These are phyloP conservation scores for Cytospora schulzeri DNA, from an alignment of 2,329 filamentous ascomycete genomes.

Conservation along the genomic window DNA sequence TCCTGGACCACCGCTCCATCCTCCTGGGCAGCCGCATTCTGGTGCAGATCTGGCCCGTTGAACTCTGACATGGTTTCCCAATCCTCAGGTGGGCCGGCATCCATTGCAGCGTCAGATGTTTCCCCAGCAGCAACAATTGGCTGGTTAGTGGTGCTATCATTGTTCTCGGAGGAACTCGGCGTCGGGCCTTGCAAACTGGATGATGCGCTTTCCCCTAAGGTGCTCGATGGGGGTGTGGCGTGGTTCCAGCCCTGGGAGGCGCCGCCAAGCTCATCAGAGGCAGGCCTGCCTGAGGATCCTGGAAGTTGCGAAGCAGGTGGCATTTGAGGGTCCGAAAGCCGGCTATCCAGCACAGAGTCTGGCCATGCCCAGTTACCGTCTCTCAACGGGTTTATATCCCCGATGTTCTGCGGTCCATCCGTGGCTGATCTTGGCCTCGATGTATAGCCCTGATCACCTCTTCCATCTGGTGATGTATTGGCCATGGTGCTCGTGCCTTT, in stretches of 20 bases:
- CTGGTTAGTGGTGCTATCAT: background rate
- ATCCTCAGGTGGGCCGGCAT: slow-evolving; percentile 4
- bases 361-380: slow-evolving; percentile 65
- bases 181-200: slow-evolving; percentile 24
- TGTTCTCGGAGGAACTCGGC: slow-evolving; percentile 21
- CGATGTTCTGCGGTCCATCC: slow-evolving; percentile 53
- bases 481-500: slow-evolving; percentile 23
- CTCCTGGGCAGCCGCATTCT: slow-evolving; percentile 6
- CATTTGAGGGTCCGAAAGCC: slow-evolving; percentile 7
- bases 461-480: slow-evolving; percentile 3
- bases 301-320: background rate
- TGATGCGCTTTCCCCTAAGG: slow-evolving; percentile 25
- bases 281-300: background rate
- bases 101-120: background rate
- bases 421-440: slow-evolving; percentile 56
- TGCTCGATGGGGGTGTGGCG: slow-evolving; percentile 27
- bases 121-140: background rate
- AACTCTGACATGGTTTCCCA: slow-evolving; percentile 25
- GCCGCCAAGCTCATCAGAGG: slow-evolving; percentile 6
- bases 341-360: slow-evolving; percentile 27
- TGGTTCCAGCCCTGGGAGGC: slow-evolving; percentile 17
- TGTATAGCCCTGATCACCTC: slow-evolving; percentile 26
- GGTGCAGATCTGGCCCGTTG: slow-evolving; percentile 14
- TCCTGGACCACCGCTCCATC: slow-evolving; percentile 9
- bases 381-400: slow-evolving; percentile 53